phyloP scores from a whole-genome alignment of 2,329 filamentous ascomycete species.

The Ophiostoma sp. region DNA sequence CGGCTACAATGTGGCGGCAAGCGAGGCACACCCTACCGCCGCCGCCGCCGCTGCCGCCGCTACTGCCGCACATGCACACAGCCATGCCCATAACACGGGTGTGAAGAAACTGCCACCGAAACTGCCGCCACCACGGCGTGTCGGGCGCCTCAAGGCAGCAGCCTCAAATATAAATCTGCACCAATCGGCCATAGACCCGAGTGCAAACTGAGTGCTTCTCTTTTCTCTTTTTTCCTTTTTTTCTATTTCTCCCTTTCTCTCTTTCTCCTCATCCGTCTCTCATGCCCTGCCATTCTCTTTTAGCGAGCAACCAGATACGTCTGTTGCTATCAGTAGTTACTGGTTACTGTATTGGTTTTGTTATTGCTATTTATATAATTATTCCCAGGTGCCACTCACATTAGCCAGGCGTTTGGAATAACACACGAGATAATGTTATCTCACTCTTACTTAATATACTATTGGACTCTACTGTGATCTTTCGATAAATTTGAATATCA shows the following conservation, averaged over 20 bases:
- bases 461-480: background rate
- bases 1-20: background rate
- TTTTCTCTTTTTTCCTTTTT: slow-evolving; percentile 8
- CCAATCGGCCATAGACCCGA: slow-evolving; percentile 12
- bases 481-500: too few species aligned
- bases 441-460: background rate
- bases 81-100: slow-evolving; percentile 6
- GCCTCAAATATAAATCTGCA: slow-evolving; percentile 26
- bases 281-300: background rate
- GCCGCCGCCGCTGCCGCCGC: slow-evolving; percentile 16
- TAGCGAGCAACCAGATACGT: background rate
- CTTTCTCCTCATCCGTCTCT: background rate
- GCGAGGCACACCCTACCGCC: slow-evolving; percentile 10
- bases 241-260: background rate
- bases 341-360: background rate
- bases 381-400: slow-evolving; percentile 1
- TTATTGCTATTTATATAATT: background rate
- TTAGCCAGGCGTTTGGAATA: slow-evolving; percentile 14
- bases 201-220: background rate
- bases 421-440: background rate
- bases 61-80: slow-evolving; percentile 11
- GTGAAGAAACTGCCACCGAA: slow-evolving; percentile 29
- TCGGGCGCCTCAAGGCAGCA: slow-evolving; percentile 23
- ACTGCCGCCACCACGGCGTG: slow-evolving; percentile 27
- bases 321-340: background rate